Percentiles rank a stretch among this genome's conserved stretches.
Conservation (phyloP, 805 yeast genomes). For the Zygoascus bituminiphila region DNA sequence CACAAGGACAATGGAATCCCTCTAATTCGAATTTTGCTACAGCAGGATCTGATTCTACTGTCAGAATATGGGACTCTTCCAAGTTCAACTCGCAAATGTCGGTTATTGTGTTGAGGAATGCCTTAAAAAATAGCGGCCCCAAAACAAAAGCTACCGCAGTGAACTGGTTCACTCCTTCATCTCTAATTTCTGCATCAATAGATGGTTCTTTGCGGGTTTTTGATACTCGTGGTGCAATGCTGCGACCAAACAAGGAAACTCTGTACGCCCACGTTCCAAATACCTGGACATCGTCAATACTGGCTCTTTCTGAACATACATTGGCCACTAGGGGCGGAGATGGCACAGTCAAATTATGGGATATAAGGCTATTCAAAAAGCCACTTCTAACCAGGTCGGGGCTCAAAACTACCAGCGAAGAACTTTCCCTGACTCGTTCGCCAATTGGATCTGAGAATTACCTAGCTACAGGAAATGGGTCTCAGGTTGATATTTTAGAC, state of each 20-base stretch:
- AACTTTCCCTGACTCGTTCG: constrained; percentile 17
- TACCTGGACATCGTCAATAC: constrained; percentile 14
- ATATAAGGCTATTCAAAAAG: constrained; percentile 19
- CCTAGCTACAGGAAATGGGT: constrained; percentile 21
- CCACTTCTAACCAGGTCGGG: constrained; percentile 18
- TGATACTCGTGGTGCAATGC: constrained; percentile 23
- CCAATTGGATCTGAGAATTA: constrained; percentile 20
- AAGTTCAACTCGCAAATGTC: constrained; percentile 19
- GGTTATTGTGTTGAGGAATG: constrained; percentile 22
- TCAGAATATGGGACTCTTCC: constrained; percentile 30
- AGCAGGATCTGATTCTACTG: constrained; percentile 26
- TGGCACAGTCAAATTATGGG: constrained; percentile 27
- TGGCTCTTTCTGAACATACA: constrained; percentile 6
- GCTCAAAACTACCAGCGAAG: constrained; percentile 13
- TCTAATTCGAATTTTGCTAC: constrained; percentile 23
- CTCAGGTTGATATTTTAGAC: constrained; percentile 22
- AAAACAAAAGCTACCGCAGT: background rate
- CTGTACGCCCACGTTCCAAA: constrained; percentile 19
- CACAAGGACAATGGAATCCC: constrained; percentile 27
- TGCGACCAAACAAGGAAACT: constrained; percentile 19
- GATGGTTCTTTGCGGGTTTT: constrained; percentile 23
- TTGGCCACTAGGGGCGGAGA: constrained; percentile 22
- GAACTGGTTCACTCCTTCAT: background rate
- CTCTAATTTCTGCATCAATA: background rate
- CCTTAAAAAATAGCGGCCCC: background rate